Evolutionary conservation across 1,284 basidiomycete species (phyloP).

Genomic region (Cutaneotrichosporon curvatum): DNA sequence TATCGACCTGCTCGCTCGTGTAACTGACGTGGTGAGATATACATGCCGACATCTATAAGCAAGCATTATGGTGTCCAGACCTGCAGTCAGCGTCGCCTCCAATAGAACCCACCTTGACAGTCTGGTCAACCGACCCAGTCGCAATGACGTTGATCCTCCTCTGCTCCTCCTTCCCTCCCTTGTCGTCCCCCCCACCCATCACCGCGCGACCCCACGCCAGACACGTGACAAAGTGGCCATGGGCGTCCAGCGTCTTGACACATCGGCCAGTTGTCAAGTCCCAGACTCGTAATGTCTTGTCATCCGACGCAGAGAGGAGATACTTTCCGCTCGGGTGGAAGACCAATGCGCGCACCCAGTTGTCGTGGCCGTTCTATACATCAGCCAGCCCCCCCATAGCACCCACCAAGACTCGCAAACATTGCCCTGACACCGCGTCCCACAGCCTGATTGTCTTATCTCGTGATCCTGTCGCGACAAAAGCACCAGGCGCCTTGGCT

Average conservation of each 20-base stretch:
- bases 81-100: neutral
- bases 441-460: constrained; percentile 84
- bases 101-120: constrained; percentile 43
- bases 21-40: no score
- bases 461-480: constrained; percentile 71
- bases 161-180: constrained; percentile 46
- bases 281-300: constrained; percentile 85
- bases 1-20: no score
- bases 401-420: constrained; percentile 58
- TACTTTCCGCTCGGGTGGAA: constrained; percentile 82
- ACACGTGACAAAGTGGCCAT: constrained; percentile 76
- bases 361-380: constrained; percentile 65
- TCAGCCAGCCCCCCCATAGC: neutral
- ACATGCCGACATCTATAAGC: no score
- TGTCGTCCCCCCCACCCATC: constrained; percentile 38
- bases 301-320: constrained; percentile 79
- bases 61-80: neutral
- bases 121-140: constrained; percentile 70
- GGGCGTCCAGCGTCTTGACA: constrained; percentile 78
- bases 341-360: constrained; percentile 73
- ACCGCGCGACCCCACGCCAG: constrained; percentile 68
- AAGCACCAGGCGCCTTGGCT: constrained; percentile 50
- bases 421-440: constrained; percentile 71
- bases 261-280: constrained; percentile 68
- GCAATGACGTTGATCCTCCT: constrained; percentile 71